phyloP scores from a whole-genome alignment of 2,329 filamentous ascomycete species.

The Monosporascus sp. region DNA sequence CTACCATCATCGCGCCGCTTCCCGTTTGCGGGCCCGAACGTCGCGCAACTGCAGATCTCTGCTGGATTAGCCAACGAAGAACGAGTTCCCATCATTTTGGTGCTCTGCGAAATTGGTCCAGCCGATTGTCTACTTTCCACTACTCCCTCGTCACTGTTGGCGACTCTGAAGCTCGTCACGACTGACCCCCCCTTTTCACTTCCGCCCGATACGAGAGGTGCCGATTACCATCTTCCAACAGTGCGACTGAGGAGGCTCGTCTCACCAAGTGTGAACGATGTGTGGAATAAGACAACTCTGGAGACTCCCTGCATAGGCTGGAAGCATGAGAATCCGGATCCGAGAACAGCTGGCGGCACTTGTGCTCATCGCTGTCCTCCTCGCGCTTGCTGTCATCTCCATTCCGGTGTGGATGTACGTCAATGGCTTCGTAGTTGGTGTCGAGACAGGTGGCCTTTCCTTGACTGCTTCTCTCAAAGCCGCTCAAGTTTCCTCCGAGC shows the following conservation, averaged over 20 bases:
- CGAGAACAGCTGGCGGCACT: conserved; percentile 79
- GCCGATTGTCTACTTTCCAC: too few relatives aligned
- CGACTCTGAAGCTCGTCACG: too few relatives aligned
- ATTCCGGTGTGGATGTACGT: conserved; percentile 66
- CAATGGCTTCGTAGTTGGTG: conserved; percentile 45
- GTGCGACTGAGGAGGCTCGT: conserved; percentile 5
- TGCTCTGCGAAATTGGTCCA: too few relatives aligned
- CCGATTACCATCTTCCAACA: background rate
- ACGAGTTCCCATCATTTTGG: too few relatives aligned
- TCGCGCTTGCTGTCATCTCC: conserved; percentile 71
- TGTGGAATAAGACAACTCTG: conserved; percentile 17
- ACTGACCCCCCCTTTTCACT: too few relatives aligned
- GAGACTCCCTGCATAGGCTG: conserved; percentile 25
- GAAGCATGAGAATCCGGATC: conserved; percentile 75
- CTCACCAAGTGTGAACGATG: conserved; percentile 21
- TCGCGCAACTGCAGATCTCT: too few relatives aligned
- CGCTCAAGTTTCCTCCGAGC: conserved; percentile 70
- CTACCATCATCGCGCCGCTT: too few relatives aligned
- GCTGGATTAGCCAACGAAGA: too few relatives aligned
- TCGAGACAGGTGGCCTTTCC: conserved; percentile 57
- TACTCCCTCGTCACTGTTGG: too few relatives aligned
- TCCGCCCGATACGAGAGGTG: too few relatives aligned
- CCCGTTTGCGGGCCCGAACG: too few relatives aligned
- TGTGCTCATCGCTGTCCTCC: conserved; percentile 68
- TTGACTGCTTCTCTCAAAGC: conserved; percentile 84